Percentiles rank a stretch among this genome's conserved stretches.
Conservation (phyloP, 495 filamentous ascomycete species). For the Penicillium roqueforti region DNA sequence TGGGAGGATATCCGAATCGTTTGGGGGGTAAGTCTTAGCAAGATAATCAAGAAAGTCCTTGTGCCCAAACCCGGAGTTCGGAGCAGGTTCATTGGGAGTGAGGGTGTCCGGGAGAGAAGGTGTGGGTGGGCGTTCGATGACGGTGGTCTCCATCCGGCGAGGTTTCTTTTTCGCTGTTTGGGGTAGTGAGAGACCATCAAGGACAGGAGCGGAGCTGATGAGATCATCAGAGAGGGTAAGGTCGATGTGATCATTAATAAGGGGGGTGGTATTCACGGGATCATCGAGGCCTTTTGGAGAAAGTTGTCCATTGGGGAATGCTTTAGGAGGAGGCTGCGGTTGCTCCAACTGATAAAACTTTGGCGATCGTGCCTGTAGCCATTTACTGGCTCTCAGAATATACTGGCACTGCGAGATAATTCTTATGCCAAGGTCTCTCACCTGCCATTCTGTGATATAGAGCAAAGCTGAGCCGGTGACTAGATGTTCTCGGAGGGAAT, state of each 20-base stretch:
- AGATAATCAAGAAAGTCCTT: conserved; percentile 17
- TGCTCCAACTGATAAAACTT: conserved; percentile 32
- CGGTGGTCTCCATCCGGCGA: not conserved
- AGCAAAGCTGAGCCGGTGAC: conserved; percentile 63
- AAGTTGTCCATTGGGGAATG: not conserved
- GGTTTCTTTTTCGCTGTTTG: not conserved
- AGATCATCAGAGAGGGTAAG: not conserved
- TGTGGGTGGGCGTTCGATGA: not conserved
- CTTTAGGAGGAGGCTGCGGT: not conserved
- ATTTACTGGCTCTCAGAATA: conserved; percentile 44
- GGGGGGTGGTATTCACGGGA: not conserved
- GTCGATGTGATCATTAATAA: not conserved
- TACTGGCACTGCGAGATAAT: conserved; percentile 42
- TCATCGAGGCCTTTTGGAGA: not conserved
- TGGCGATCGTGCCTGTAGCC: conserved; percentile 39
- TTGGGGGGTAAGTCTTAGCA: conserved; percentile 44
- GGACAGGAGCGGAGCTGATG: not conserved
- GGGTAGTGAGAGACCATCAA: not conserved
- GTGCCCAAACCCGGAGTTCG: not conserved
- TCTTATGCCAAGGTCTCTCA: conserved; percentile 48
- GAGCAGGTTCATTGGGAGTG: not conserved
- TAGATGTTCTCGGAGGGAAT: conserved; percentile 51
- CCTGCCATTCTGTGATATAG: conserved; percentile 37
- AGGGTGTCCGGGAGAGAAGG: not conserved
- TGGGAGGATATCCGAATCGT: conserved; percentile 52